These are phyloP conservation scores for Berberis vulgaris DNA, from an alignment of 164 flowering plant genomes.

Conservation along the genomic window DNA sequence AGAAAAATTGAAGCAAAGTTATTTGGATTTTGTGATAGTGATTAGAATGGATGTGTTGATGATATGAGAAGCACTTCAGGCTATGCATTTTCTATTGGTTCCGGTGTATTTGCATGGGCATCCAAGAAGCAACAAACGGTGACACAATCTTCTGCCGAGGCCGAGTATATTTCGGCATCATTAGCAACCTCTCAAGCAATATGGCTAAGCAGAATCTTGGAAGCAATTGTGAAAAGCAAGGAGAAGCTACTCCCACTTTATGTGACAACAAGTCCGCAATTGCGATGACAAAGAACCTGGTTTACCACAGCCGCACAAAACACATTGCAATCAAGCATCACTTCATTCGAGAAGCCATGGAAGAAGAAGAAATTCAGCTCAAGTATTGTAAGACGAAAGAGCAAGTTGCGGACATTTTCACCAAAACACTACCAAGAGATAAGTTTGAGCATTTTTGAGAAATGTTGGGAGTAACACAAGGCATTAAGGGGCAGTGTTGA, in stretches of 20 bases:
- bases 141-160: too few relatives aligned
- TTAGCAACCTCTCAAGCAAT: background rate
- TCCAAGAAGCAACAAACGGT: too few relatives aligned
- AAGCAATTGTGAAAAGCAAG: background rate
- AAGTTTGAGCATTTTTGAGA: too few relatives aligned
- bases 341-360: background rate
- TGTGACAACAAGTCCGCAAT: background rate
- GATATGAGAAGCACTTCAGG: too few relatives aligned
- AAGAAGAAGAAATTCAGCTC: background rate
- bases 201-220: background rate
- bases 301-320: background rate
- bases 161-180: background rate
- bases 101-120: too few relatives aligned
- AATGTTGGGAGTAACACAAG: too few relatives aligned
- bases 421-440: background rate
- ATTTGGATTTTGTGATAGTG: too few relatives aligned
- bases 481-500: too few relatives aligned
- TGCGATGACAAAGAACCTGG: background rate
- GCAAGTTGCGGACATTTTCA: background rate
- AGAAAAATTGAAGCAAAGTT: too few relatives aligned
- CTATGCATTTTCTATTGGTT: too few relatives aligned
- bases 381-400: background rate
- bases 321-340: background rate
- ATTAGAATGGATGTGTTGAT: too few relatives aligned
- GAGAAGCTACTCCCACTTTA: background rate